Evolutionary conservation across 768 basidiomycete genomes (phyloP), one percentile per base, ranked within the genome.

Genomic region (Dacryopinax primogenitus): DNA sequence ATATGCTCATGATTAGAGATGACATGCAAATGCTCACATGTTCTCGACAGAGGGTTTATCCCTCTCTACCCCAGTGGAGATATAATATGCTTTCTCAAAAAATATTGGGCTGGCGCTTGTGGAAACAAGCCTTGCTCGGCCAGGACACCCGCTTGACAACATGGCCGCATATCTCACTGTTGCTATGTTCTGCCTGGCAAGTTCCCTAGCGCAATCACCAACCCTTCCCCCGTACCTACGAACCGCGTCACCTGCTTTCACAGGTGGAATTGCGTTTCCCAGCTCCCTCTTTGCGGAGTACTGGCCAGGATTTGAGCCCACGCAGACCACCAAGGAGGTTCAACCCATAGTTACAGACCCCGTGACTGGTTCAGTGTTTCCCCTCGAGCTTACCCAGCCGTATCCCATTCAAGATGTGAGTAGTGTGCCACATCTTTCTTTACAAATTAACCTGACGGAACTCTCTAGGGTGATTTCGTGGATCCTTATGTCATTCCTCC

Each of bases 341-440:
- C 67, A 67, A 30, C 67, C 67, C 2, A 33, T 65, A 28, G 62
- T 67, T 28, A 67, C 67, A n/a, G 67, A 67, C 39, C 65, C 67
- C 12, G 67, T 67, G 63, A 58, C 21, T 33, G 16, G 61, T 16
- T 45, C 28, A 1, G 65, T 67, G 1, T 67, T 67, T 21, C 67
- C 67, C 34, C 39, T 67, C 36, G 41, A 66, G 34, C 37, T 67
- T 21, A 67, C 67, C 6, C 45, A 67, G 28, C 67, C 67, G 0
- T 75, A 82, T 35, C 70, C 73, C 28, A 83, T 89, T 58, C 45
- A 84, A 85, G 41, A 44, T 44, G 41, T 44, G 4, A 6, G 41
- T 44, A 3, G 18, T 44, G 4, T 37, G 9, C 36, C 18, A 15
- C 41, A 6, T 44, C 23, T 44, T 7, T 6, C 7, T 18, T 44